These are phyloP conservation scores for Ogataea pilisensis DNA, from an alignment of 805 yeast genomes.

Conservation along the genomic window DNA sequence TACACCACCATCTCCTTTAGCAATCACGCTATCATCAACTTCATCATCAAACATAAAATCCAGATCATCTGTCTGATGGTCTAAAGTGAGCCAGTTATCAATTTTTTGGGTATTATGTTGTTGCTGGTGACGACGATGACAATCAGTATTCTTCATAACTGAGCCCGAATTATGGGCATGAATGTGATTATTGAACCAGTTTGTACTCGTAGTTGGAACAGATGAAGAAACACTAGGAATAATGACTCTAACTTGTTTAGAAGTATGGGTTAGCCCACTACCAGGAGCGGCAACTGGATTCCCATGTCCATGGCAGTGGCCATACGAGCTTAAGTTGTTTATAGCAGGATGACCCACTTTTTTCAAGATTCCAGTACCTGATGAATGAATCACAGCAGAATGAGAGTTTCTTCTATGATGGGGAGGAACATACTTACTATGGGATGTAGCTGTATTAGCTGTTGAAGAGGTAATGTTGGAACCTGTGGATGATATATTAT, in stretches of 20 bases:
- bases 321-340: background rate
- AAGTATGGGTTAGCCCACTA: no score
- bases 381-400: conserved; percentile 20
- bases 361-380: conserved; percentile 16
- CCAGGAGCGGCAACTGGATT: no score
- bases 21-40: conserved; percentile 2
- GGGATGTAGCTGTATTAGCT: conserved; percentile 6
- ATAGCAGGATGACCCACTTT: conserved; percentile 5
- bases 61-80: conserved; percentile 9
- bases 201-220: conserved; percentile 32
- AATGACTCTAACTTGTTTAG: conserved; percentile 18
- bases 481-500: conserved; percentile 23
- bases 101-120: background rate
- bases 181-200: conserved; percentile 27
- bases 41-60: conserved; percentile 19
- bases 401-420: conserved; percentile 44
- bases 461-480: conserved; percentile 18
- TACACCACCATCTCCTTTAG: background rate
- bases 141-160: background rate
- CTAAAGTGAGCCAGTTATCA: conserved; percentile 6
- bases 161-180: background rate
- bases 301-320: conserved; percentile 5
- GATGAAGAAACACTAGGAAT: conserved; percentile 31
- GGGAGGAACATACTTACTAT: conserved; percentile 45
- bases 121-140: background rate